Conservation (phyloP, 2,329 filamentous ascomycete species). For the Cercospora sp. region DNA sequence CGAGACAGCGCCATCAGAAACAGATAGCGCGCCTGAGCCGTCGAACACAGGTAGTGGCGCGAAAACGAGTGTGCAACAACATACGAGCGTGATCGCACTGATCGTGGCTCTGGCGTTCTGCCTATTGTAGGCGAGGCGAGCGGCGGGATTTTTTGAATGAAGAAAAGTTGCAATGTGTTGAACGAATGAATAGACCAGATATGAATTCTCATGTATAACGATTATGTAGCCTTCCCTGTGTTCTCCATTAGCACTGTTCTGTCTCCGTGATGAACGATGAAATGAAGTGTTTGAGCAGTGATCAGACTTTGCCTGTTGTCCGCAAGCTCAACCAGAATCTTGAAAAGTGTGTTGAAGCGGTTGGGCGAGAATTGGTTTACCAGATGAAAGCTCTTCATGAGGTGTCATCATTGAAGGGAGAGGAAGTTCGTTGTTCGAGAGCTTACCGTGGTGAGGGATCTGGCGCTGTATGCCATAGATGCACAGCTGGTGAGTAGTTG, state of each 20-base stretch:
- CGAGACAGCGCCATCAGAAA: not conserved
- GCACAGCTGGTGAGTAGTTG: not conserved
- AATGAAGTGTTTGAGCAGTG: not conserved
- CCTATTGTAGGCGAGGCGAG: not conserved
- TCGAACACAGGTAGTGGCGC: not conserved
- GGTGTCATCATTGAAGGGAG: constrained; percentile 30
- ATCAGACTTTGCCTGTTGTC: constrained; percentile 52
- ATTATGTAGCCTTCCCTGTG: not conserved
- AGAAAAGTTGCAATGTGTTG: not conserved
- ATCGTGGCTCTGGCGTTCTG: not conserved
- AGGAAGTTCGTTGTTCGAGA: not conserved
- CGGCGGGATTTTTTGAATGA: not conserved
- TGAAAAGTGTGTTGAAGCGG: constrained; percentile 43
- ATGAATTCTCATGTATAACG: not conserved
- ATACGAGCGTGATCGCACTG: not conserved
- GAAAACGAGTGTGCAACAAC: not conserved
- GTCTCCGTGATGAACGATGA: not conserved
- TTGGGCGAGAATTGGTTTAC: constrained; percentile 54
- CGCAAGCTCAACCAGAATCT: constrained; percentile 53
- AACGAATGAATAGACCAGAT: not conserved
- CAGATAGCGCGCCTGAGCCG: not conserved
- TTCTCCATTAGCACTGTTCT: not conserved
- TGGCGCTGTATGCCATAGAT: not conserved
- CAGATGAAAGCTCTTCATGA: constrained; percentile 38
- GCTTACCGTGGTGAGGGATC: not conserved